Percentiles rank a stretch among this genome's conserved stretches.
phyloP scores from a whole-genome alignment of 139 green algal genomes.

The Coelastrella sp. region DNA sequence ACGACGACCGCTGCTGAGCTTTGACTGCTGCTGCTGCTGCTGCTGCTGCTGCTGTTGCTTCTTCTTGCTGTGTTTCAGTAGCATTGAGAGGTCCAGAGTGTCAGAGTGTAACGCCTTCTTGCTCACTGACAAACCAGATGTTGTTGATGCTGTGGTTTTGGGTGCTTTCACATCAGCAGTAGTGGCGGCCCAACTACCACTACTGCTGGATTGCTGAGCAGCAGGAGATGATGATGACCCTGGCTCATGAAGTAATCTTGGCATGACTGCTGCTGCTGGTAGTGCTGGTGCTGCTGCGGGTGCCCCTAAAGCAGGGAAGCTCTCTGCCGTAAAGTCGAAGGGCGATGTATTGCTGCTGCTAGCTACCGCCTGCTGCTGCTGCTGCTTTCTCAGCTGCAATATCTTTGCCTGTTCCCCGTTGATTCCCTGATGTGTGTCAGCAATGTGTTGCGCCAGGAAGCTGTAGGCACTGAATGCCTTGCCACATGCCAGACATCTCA shows the following conservation, averaged over 20 bases:
- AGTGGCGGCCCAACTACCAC: background rate
- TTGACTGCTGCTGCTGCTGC: background rate
- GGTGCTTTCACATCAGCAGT: background rate
- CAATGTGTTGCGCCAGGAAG: constrained; percentile 80
- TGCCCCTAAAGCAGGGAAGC: constrained; percentile 40
- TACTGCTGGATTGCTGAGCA: background rate
- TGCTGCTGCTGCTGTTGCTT: constrained; percentile 42
- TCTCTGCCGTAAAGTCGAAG: background rate
- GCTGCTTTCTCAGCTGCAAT: constrained; percentile 35
- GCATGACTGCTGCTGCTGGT: no score
- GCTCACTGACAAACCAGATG: background rate
- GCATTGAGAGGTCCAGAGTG: background rate
- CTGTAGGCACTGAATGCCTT: constrained; percentile 65
- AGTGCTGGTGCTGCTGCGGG: constrained; percentile 5
- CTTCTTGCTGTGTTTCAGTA: background rate
- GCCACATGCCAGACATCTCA: constrained; percentile 76
- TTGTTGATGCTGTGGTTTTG: background rate
- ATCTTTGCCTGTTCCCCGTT: constrained; percentile 73
- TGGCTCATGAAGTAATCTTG: no score
- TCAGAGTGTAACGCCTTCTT: constrained; percentile 11
- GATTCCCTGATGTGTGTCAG: constrained; percentile 72
- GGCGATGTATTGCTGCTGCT: background rate
- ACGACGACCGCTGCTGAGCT: background rate
- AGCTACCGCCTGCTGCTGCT: background rate
- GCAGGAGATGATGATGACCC: background rate